Evolutionary conservation across 2,329 filamentous ascomycete genomes (phyloP).

Genomic region (Colletotrichum sojae): DNA sequence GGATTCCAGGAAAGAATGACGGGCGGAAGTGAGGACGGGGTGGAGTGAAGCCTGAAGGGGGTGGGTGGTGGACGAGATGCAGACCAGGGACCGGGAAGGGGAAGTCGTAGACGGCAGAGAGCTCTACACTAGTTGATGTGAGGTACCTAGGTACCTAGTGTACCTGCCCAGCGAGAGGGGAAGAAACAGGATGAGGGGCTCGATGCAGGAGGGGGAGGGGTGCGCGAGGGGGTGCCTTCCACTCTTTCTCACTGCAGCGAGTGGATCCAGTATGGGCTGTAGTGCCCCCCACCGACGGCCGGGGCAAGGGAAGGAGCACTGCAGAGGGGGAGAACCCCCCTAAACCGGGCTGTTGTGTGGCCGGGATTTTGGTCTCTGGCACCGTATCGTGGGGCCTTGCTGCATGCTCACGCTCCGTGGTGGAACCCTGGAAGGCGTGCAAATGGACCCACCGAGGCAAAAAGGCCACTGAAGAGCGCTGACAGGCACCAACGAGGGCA

Average conservation of each 20-base stretch:
- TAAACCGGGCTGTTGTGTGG: conserved; percentile 32
- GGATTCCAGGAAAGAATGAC: conserved; percentile 10
- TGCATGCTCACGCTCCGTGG: conserved; percentile 9
- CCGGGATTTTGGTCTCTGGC: conserved; percentile 8
- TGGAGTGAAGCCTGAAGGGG: neutral
- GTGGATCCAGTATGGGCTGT: neutral
- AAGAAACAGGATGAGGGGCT: neutral
- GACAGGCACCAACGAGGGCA: conserved; percentile 30
- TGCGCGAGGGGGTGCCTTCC: neutral
- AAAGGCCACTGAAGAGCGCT: conserved; percentile 21
- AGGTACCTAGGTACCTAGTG: too few relatives aligned
- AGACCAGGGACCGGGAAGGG: conserved; percentile 26
- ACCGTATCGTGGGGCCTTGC: neutral
- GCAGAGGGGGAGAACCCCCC: neutral
- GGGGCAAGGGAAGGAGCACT: neutral
- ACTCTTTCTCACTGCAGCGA: neutral
- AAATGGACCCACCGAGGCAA: conserved; percentile 2
- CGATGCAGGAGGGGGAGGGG: conserved; percentile 7
- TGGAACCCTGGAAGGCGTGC: neutral
- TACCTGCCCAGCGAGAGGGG: neutral
- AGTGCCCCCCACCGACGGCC: neutral
- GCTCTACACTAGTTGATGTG: too few relatives aligned
- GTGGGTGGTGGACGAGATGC: conserved; percentile 11
- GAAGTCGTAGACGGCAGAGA: neutral
- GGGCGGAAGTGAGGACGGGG: conserved; percentile 14